Base-by-base conservation (phyloP, 371 early-diverging fungal species). In the Mucor piriformis region DNA sequence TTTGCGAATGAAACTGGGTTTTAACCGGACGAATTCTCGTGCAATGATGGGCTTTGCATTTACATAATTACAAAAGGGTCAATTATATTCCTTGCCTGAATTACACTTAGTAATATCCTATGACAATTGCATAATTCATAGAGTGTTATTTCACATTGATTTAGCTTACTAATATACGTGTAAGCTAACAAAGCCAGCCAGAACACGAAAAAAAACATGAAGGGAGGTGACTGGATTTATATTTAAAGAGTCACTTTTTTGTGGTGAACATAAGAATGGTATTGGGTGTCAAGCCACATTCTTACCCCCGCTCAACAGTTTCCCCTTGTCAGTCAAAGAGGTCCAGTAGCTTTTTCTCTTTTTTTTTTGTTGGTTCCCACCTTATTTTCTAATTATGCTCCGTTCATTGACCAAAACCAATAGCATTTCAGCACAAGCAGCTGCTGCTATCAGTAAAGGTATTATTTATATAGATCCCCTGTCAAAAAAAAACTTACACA, bases 301-400 rank as follows among this genome's bases (percentile, higher is more conserved):
- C 20, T 35, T 40, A 38, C 63, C 57, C 63, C 63, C 46, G 57
- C 57, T 55, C 43, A 51, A 44, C 51, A 33, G 44, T 35, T 63
- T 57, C 46, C 63, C 63, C 57, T 57, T 63, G 57, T 56, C 57
- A 42, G 42, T 42, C 20, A 42, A 42, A 42, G 18, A 18, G 20
- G 18, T 15, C 7, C 3, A 2, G 5, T 38, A n/a, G n/a, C 18
- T 18, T n/a, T 16, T 40, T 40, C 42, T 25, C 23, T 59, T 48
- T 42, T 38, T 42, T 40, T 43, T 59, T 40, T 42, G 15, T 38
- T 18, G 29, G 29, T 29, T 29, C 29, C 29, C 20, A 42, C 18
- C 8, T 42, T 42, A 18, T 18, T 42, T 18, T n/a, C 3, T 42
- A 18, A 62, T 12, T 5, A 59, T 64, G 64, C 54, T 64, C 20